Percentiles rank a stretch among this genome's conserved stretches.
These are phyloP conservation scores for Syzygium malaccense DNA, from an alignment of 441 rosid genomes.

Conservation along the genomic window DNA sequence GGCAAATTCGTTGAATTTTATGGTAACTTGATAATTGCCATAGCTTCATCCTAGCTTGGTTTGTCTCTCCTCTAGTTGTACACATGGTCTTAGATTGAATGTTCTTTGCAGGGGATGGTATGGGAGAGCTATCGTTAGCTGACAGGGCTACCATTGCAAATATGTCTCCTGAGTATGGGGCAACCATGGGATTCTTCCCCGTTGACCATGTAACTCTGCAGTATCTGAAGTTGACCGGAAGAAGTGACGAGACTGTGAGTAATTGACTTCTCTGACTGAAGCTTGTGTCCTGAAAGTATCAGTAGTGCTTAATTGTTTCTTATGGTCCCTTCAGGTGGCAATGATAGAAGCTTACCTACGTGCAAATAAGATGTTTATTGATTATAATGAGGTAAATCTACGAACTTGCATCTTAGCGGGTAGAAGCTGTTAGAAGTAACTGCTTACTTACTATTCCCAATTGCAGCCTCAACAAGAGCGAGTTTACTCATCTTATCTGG, in stretches of 20 bases:
- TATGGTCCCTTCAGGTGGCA: conserved; percentile 47
- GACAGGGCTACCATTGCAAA: conserved; percentile 99
- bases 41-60: conserved; percentile 6
- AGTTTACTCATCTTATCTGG: conserved; percentile 84
- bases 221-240: conserved; percentile 95
- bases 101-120: conserved; percentile 65
- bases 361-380: conserved; percentile 94
- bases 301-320: conserved; percentile 13
- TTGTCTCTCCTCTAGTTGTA: not conserved
- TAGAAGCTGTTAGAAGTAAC: not conserved
- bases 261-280: not conserved
- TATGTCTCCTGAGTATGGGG: conserved; percentile 99
- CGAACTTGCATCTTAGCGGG: not conserved
- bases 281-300: not conserved
- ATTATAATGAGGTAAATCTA: conserved; percentile 68
- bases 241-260: conserved; percentile 95
- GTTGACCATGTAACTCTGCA: conserved; percentile 96
- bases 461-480: conserved; percentile 91
- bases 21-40: conserved; percentile 37
- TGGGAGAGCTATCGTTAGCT: conserved; percentile 89
- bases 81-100: not conserved
- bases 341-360: conserved; percentile 96
- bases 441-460: not conserved
- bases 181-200: conserved; percentile 99
- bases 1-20: conserved; percentile 98